phyloP scores from a whole-genome alignment of 2,329 filamentous ascomycete species.

The Colletotrichum chrysophilum region DNA sequence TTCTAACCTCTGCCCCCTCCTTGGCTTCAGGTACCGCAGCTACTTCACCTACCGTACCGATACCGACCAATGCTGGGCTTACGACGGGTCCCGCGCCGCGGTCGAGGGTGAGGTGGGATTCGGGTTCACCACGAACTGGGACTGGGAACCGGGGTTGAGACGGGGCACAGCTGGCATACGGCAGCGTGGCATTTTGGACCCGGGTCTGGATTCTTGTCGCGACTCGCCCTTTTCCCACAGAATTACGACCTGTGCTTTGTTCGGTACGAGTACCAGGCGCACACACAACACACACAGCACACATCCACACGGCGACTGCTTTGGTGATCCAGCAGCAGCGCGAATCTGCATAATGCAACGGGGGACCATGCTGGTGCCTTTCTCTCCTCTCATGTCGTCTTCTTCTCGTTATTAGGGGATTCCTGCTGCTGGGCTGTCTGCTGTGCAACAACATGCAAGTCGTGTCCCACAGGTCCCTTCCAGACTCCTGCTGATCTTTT shows the following conservation, averaged over 20 bases:
- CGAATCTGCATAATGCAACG: not conserved
- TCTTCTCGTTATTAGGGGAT: not conserved
- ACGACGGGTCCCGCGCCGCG: not conserved
- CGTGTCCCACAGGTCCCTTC: not conserved
- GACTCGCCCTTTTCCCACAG: not conserved
- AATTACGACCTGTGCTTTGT: not conserved
- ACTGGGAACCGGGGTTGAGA: not conserved
- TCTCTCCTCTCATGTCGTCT: not conserved
- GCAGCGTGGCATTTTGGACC: slow-evolving; percentile 6
- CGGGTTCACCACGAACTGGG: not conserved
- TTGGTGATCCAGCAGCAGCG: not conserved
- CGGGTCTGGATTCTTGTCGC: slow-evolving; percentile 9
- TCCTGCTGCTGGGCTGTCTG: not conserved
- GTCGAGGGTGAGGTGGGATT: not conserved
- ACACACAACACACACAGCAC: not conserved
- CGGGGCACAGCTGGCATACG: not conserved
- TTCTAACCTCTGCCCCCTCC: not conserved
- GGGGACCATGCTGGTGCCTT: not conserved
- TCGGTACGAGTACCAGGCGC: not conserved
- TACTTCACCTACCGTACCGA: not conserved
- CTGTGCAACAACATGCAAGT: not conserved
- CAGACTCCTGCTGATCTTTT: not conserved
- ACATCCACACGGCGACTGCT: not conserved
- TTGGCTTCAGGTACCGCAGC: not conserved
- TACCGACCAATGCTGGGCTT: not conserved